Evolutionary conservation across 345 rosid species (phyloP), one percentile per base, ranked within the genome.

Genomic region (Heritiera littoralis): DNA sequence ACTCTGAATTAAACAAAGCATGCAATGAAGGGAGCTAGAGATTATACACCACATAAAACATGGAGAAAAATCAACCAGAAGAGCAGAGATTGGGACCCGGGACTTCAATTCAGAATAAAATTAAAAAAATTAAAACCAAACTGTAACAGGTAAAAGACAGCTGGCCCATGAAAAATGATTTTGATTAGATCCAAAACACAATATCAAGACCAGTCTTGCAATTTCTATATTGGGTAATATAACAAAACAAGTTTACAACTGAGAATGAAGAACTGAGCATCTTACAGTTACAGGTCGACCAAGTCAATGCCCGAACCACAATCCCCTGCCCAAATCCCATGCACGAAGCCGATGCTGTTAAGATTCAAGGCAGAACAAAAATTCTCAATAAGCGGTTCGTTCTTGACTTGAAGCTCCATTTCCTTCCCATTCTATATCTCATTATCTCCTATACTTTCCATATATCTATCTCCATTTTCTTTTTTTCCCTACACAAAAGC

Each of bases 281-380:
- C 78, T 41, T 23, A 23, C 67, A 43, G 43, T 40, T 5, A 41
- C 14, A 51, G 72, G 73, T 77, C 46, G 13, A 66, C 89, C 79
- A 84, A 97, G 99, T 94, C 99, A 94, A 97, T 94, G 89, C 98
- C 99, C 99, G 99, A 97, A 97, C 98, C 99, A 93, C 90, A 76
- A 30, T 28, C 92, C 89, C 89, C 70, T 43, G 45, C 45, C 77
- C 45, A 40, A 73, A 86, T 61, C 79, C 64, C 76, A 77, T 80
- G 82, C 3, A 30, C 41, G 14, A 32, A 55, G 66, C 18, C 18
- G 13, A 18, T 68, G 69, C 48, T n/a, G 12, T 58, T 65, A 6
- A 43, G 77, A 76, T 84, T 84, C 40, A 84, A 54, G 89, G 81
- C 86, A 87, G 43, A 77, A 87, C 91, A 88, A 86, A 92, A 93